Percentiles rank a stretch among this genome's conserved stretches.
Evolutionary conservation across 331 rosid species (phyloP).

Genomic region (Acacia pycnantha): DNA sequence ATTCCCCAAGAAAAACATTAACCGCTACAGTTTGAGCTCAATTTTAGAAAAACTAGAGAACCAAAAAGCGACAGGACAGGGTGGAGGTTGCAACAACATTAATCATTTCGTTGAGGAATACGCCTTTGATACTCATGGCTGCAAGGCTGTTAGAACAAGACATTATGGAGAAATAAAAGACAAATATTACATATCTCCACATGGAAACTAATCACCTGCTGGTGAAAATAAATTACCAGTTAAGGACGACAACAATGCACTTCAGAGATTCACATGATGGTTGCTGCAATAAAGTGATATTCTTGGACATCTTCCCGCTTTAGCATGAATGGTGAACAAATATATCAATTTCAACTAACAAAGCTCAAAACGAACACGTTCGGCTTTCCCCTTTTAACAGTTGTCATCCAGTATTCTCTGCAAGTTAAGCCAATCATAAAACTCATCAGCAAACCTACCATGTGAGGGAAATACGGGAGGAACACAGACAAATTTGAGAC

Average conservation of each 20-base stretch:
- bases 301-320: not conserved
- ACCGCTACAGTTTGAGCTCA: not conserved
- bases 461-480: too few relatives aligned
- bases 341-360: not conserved
- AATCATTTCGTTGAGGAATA: not conserved
- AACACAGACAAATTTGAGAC: not conserved
- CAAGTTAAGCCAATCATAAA: not conserved
- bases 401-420: conserved; percentile 2
- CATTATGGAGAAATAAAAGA: not conserved
- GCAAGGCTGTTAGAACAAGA: not conserved
- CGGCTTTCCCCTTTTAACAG: conserved; percentile 12
- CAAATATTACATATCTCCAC: not conserved
- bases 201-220: not conserved
- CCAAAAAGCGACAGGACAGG: not conserved
- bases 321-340: not conserved
- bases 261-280: not conserved
- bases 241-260: not conserved
- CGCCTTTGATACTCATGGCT: not conserved
- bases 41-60: not conserved
- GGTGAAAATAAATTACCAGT: not conserved
- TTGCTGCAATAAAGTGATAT: not conserved
- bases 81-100: not conserved
- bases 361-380: not conserved
- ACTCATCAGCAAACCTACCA: too few relatives aligned
- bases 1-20: not conserved